phyloP scores from a whole-genome alignment of 129 eudicot species.

The Lactuca saligna region DNA sequence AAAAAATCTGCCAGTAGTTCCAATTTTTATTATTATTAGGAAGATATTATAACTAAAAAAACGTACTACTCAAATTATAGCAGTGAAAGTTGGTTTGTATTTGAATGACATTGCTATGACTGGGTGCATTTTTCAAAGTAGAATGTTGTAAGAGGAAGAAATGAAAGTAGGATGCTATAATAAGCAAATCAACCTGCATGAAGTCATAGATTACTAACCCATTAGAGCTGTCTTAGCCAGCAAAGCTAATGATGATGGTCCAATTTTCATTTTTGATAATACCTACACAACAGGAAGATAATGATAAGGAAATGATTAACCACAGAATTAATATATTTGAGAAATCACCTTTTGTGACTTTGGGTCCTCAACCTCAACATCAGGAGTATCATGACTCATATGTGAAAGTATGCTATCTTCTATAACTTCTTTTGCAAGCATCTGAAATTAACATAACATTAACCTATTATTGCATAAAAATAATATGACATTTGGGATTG shows the following conservation, averaged over 20 bases:
- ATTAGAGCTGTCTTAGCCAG: constrained; percentile 75
- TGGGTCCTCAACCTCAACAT: constrained; percentile 58
- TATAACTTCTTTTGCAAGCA: constrained; percentile 88
- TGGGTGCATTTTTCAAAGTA: no score
- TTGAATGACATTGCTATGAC: no score
- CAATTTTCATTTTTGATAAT: constrained; percentile 73
- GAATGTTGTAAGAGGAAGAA: no score
- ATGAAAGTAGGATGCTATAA: no score
- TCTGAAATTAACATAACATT: constrained; percentile 43
- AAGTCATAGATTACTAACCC: constrained; percentile 53
- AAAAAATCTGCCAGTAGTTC: no score
- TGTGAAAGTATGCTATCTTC: constrained; percentile 77
- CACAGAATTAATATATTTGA: not conserved
- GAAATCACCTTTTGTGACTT: constrained; percentile 53
- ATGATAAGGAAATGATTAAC: constrained; percentile 8
- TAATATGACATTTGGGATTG: no score
- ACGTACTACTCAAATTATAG: no score
- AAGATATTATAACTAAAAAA: no score
- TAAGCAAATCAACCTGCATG: not conserved
- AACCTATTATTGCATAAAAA: not conserved
- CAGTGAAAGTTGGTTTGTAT: no score
- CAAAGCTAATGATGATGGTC: constrained; percentile 79
- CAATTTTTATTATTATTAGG: no score
- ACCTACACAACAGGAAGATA: constrained; percentile 43
- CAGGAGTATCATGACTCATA: constrained; percentile 51